These are phyloP conservation scores for Cystofilobasidium macerans DNA, from an alignment of 768 basidiomycete species.

Conservation along the genomic window DNA sequence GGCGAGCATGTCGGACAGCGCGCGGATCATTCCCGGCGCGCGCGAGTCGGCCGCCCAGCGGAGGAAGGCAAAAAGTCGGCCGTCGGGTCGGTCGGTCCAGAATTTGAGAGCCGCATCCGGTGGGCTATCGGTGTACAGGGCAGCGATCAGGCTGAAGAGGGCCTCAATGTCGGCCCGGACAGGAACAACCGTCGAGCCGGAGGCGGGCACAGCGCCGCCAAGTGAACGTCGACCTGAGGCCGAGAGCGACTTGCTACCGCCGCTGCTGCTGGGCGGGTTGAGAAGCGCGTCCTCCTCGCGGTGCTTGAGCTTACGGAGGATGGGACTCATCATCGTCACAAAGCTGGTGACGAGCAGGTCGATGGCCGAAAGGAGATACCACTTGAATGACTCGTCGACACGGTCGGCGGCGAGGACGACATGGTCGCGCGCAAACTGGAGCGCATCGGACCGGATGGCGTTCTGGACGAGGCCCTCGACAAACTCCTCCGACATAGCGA, in stretches of 20 bases:
- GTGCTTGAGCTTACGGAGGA: slow-evolving; percentile 55
- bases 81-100: slow-evolving; percentile 52
- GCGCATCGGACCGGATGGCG: slow-evolving; percentile 72
- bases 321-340: slow-evolving; percentile 34
- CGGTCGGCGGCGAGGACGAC: slow-evolving; percentile 45
- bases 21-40: slow-evolving; percentile 61
- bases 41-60: slow-evolving; percentile 77
- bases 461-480: slow-evolving; percentile 71
- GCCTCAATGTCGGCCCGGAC: slow-evolving; percentile 78
- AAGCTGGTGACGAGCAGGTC: slow-evolving; percentile 59
- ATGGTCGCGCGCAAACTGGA: slow-evolving; percentile 56
- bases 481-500: slow-evolving; percentile 56
- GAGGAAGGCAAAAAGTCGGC: slow-evolving; percentile 61
- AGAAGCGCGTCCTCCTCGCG: slow-evolving; percentile 73
- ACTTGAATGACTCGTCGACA: slow-evolving; percentile 45
- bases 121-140: slow-evolving; percentile 63
- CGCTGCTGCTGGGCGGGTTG: slow-evolving; percentile 46
- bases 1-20: slow-evolving; percentile 77
- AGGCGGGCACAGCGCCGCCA: background rate
- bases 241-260: slow-evolving; percentile 50
- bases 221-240: slow-evolving; percentile 10
- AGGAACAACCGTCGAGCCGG: slow-evolving; percentile 1
- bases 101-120: slow-evolving; percentile 70
- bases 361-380: slow-evolving; percentile 51
- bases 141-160: slow-evolving; percentile 69